Conservation (phyloP, 164 flowering plant genomes). For the grape (Vitis vinifera) region ASM3070453v1 NC_081812.1:15864501-15865000, state of each 20-base stretch:
- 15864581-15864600: constrained; percentile 84
- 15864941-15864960: too few species aligned
- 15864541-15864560: constrained; percentile 66
- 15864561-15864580: constrained; percentile 64
- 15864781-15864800: too few species aligned
- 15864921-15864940: too few species aligned
- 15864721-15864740: constrained; percentile 83
- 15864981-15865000: too few species aligned
- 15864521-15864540: constrained; percentile 83
- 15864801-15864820: too few species aligned
- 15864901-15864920: too few species aligned
- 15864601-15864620: constrained; percentile 91
- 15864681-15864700: constrained; percentile 82
- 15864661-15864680: constrained; percentile 73
- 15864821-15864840: too few species aligned
- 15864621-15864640: constrained; percentile 73
- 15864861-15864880: too few species aligned
- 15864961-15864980: too few species aligned
- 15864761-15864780: neutral
- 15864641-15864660: constrained; percentile 82
- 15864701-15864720: constrained; percentile 86
- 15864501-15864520: constrained; percentile 92
- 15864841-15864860: too few species aligned
- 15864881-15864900: too few species aligned
- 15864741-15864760: constrained; percentile 70